Evolutionary conservation across 1,284 basidiomycete genomes (phyloP).

Genomic region (Cystobasidium slooffiae): DNA sequence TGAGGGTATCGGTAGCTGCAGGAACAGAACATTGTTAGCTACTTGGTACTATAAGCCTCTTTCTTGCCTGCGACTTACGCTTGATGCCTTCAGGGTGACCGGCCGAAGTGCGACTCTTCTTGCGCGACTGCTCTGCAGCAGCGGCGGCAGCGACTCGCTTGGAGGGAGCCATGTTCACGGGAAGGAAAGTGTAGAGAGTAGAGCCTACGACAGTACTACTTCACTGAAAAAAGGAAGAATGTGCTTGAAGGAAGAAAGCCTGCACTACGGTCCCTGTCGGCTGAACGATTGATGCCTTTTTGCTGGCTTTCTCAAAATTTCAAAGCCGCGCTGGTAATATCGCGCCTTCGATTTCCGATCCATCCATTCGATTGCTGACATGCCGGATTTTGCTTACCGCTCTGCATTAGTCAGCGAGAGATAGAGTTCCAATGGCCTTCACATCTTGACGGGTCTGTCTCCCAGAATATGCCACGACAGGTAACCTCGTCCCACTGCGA

Average conservation of each 20-base stretch:
- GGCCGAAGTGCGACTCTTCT: conserved; percentile 27
- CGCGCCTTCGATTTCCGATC: conserved; percentile 13
- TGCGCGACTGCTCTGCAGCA: conserved; percentile 11
- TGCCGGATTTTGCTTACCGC: conserved; percentile 1
- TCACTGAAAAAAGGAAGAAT: not conserved
- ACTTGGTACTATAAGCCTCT: not conserved
- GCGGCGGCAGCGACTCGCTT: conserved; percentile 29
- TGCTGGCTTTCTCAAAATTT: conserved; percentile 6
- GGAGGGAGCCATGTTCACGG: conserved; percentile 21
- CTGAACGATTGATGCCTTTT: not conserved
- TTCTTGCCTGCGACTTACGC: not conserved
- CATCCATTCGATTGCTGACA: not conserved
- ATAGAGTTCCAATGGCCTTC: not conserved
- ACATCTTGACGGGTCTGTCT: no score
- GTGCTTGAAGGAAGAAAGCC: not conserved
- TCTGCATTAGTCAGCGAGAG: not conserved
- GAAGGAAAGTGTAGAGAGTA: not conserved
- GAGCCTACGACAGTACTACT: not conserved
- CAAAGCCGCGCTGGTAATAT: not conserved
- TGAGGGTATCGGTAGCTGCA: conserved; percentile 31
- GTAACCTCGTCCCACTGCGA: no score
- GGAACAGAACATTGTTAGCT: not conserved
- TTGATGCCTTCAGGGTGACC: conserved; percentile 29
- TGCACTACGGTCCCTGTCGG: not conserved
- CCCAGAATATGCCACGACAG: no score